These are phyloP conservation scores for Hemisphaericaspora nanyangensis DNA, from an alignment of 805 yeast species.

Conservation along the genomic window DNA sequence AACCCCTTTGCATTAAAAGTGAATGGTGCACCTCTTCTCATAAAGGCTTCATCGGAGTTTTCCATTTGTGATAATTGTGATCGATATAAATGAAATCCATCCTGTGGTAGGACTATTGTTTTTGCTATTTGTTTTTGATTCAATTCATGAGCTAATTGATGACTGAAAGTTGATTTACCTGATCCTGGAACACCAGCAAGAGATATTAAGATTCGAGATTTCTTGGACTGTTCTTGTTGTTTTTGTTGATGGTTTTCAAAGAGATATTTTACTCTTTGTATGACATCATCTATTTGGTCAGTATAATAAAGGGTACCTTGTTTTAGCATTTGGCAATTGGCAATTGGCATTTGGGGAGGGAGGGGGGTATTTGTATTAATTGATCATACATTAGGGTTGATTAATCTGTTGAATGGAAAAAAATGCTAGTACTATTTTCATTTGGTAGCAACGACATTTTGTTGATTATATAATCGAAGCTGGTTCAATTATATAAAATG, in stretches of 20 bases:
- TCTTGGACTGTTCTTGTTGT: too few relatives aligned
- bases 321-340: too few relatives aligned
- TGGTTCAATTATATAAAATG: too few relatives aligned
- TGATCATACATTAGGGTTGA: too few relatives aligned
- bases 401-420: too few relatives aligned
- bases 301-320: too few relatives aligned
- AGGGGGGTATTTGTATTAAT: too few relatives aligned
- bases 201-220: slow-evolving; percentile 35
- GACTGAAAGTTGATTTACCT: slow-evolving; percentile 73
- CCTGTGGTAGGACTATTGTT: slow-evolving; percentile 32
- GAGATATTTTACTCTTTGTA: not conserved
- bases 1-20: slow-evolving; percentile 65
- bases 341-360: too few relatives aligned
- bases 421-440: too few relatives aligned
- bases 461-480: too few relatives aligned
- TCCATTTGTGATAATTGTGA: slow-evolving; percentile 34
- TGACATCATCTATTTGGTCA: not conserved
- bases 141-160: slow-evolving; percentile 31
- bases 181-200: slow-evolving; percentile 82
- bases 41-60: slow-evolving; percentile 55
- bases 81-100: slow-evolving; percentile 38
- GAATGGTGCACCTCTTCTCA: slow-evolving; percentile 77
- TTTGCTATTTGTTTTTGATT: slow-evolving; percentile 7
- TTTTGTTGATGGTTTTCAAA: not conserved
- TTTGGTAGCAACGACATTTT: too few relatives aligned